Evolutionary conservation across 306 rosid genomes (phyloP), one percentile per base, ranked within the genome.

Genomic region (Prunus salicina): DNA sequence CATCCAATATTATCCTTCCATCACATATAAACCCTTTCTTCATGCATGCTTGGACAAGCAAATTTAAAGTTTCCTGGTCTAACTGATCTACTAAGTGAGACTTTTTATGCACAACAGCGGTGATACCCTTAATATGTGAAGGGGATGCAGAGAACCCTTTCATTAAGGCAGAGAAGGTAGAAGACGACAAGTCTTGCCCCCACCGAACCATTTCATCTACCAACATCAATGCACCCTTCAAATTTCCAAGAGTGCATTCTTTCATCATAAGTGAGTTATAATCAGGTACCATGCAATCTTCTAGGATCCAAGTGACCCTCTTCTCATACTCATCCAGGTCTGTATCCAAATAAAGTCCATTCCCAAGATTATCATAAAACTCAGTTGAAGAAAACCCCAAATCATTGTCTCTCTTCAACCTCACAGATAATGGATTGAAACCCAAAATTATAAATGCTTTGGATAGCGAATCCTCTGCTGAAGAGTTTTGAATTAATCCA

Each of bases 281-380:
- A 81, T 90, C 82, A 2, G 93, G 92, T 19, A 92, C 51, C 69
- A 85, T 46, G 53, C 91, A 82, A 61, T 89, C 93, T 79, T 86
- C 90, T 22, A 95, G 91, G 80, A 89, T 78, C 57, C 41, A 11
- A 24, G 71, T 69, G 52, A 95, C 63, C 57, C 72, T 91, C 18
- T 82, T 86, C 75, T 95, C 97, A 84, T 78, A 95, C 81, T 83
- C 88, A 71, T 84, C 95, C 69, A 87, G 78, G 81, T 95, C 90
- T 0, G 96, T 74, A 75, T 95, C 98, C 80, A 95, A 82, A 86
- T 95, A 95, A 79, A 95, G 97, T 45, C 97, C 97, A 79, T 92
- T 95, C 64, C 98, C 98, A 64, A 92, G 85, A 74, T 79, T 76
- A 75, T 95, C 98, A 50, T 84, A 88, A 84, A 92, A 95, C 83